Percentiles rank a stretch among this genome's conserved stretches.
Conservation (phyloP, 2,329 filamentous ascomycete genomes). For the Aspergillus sp. region DNA sequence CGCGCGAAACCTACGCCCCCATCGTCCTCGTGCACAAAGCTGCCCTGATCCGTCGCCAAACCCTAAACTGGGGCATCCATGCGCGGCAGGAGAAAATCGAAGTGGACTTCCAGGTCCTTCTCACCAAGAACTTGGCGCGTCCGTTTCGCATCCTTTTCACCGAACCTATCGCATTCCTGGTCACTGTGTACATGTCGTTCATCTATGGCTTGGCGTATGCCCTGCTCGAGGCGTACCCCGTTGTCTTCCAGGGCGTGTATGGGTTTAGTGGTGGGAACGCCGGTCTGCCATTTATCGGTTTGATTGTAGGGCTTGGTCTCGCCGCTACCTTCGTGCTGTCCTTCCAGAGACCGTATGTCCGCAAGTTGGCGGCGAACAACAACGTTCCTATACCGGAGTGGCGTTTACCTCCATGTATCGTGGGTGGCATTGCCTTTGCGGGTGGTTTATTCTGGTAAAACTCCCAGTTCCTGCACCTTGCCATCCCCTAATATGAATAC, state of each 20-base stretch:
- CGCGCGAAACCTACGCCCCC: constrained; percentile 48
- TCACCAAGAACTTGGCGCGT: constrained; percentile 14
- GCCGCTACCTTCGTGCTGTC: constrained; percentile 11
- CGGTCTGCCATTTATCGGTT: constrained; percentile 13
- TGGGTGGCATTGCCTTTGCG: constrained; percentile 13
- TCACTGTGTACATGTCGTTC: constrained; percentile 19
- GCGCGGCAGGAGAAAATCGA: constrained; percentile 14
- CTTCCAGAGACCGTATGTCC: constrained; percentile 8
- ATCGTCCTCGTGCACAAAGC: constrained; percentile 13
- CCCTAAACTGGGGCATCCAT: constrained; percentile 16
- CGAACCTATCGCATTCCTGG: constrained; percentile 17
- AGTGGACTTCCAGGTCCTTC: constrained; percentile 8
- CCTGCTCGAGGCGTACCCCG: constrained; percentile 15
- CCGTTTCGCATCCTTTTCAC: constrained; percentile 15
- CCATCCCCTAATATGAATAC: not conserved
- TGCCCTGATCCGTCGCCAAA: constrained; percentile 12
- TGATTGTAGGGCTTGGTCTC: constrained; percentile 11
- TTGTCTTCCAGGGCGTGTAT: constrained; percentile 12
- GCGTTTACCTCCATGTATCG: constrained; percentile 15
- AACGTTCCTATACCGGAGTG: constrained; percentile 16
- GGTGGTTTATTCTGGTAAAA: constrained; percentile 17
- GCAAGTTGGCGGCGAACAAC: constrained; percentile 13
- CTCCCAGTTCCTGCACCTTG: not conserved
- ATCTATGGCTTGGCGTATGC: constrained; percentile 16
- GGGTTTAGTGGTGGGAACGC: constrained; percentile 9